Percentiles rank a stretch among this genome's conserved stretches.
phyloP scores from a whole-genome alignment of 805 yeast genomes.

The Ogataea degrootiae region DNA sequence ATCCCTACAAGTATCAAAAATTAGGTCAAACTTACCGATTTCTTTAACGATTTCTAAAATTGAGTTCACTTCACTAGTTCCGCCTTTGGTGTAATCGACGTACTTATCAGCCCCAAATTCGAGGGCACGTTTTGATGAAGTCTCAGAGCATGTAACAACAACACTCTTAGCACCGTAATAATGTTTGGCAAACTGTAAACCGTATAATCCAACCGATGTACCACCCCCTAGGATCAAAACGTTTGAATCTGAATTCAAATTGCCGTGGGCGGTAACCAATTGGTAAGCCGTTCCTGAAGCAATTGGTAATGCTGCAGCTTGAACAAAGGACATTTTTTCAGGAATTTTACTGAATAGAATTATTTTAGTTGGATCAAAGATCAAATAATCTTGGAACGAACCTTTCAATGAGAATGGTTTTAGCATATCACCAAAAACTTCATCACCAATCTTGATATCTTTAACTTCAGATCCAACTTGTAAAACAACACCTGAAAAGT shows the following conservation, averaged over 20 bases:
- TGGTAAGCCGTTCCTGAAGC: conserved; percentile 59
- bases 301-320: conserved; percentile 66
- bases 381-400: conserved; percentile 41
- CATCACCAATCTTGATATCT: conserved; percentile 13
- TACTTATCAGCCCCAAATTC: conserved; percentile 51
- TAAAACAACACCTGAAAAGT: conserved; percentile 16
- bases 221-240: conserved; percentile 71
- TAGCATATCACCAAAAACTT: conserved; percentile 10
- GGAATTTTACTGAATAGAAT: conserved; percentile 42
- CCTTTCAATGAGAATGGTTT: conserved; percentile 25
- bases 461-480: conserved; percentile 14
- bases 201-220: conserved; percentile 59
- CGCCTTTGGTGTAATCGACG: conserved; percentile 52
- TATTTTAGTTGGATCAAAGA: conserved; percentile 31
- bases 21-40: conserved; percentile 49
- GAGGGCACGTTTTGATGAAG: conserved; percentile 21
- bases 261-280: conserved; percentile 16
- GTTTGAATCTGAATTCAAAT: conserved; percentile 35
- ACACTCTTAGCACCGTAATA: conserved; percentile 43
- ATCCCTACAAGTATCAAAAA: conserved; percentile 61
- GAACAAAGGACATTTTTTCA: conserved; percentile 38
- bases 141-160: conserved; percentile 45
- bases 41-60: conserved; percentile 27
- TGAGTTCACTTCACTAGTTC: conserved; percentile 32
- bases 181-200: conserved; percentile 53